phyloP scores from a whole-genome alignment of 2,329 filamentous ascomycete species.

The Trichophaea hybrida region DNA sequence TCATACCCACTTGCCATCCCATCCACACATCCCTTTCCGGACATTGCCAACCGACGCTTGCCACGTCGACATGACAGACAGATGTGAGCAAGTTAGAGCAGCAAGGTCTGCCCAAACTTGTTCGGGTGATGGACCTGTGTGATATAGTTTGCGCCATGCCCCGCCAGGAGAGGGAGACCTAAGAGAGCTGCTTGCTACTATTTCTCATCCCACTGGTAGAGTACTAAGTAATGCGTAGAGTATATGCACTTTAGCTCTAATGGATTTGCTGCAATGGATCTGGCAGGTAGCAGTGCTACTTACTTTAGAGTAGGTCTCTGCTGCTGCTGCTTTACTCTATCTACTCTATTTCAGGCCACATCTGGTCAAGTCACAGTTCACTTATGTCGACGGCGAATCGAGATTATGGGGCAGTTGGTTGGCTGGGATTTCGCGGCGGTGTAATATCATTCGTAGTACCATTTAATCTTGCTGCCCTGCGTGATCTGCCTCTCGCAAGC shows the following conservation, averaged over 20 bases:
- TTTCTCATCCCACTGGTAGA: too few species aligned
- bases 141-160: background rate
- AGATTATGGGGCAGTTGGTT: background rate
- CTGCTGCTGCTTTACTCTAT: background rate
- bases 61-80: constrained; percentile 18
- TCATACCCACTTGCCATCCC: background rate
- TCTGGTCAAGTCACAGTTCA: background rate
- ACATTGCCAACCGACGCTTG: constrained; percentile 15
- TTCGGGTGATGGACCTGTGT: background rate
- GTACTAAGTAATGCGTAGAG: too few species aligned
- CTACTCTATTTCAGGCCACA: background rate
- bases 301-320: background rate
- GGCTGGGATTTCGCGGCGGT: background rate
- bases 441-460: background rate
- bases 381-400: background rate
- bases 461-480: background rate
- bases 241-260: background rate
- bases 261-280: background rate
- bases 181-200: too few species aligned
- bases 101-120: background rate
- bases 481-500: background rate
- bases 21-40: constrained; percentile 10
- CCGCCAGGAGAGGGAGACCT: too few species aligned
- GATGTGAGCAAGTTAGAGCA: background rate
- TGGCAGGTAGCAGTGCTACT: background rate